Evolutionary conservation across 202 grass and related monocot species (phyloP).

Genomic region (Dendrocalamus latiflorus): DNA sequence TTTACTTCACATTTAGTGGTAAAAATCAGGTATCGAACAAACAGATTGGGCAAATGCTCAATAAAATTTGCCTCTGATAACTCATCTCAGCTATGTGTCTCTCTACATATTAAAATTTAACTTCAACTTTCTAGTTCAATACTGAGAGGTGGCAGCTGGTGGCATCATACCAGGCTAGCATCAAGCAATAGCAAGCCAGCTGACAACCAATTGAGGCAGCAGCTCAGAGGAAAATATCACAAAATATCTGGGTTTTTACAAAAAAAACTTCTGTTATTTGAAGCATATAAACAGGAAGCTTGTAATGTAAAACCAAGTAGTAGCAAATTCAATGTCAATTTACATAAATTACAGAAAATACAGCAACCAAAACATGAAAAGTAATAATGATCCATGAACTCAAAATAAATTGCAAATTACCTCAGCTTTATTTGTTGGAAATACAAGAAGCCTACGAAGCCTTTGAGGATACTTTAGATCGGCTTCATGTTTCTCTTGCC

Average conservation of each 20-base stretch:
- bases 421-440: constrained; percentile 87
- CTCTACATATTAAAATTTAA: neutral
- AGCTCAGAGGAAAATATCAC: neutral
- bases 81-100: neutral
- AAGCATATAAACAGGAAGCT: neutral
- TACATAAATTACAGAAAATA: constrained; percentile 1
- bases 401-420: constrained; percentile 41
- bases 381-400: neutral
- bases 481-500: constrained; percentile 81
- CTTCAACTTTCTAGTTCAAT: neutral
- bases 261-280: too few species aligned
- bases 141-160: neutral
- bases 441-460: constrained; percentile 79
- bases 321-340: neutral
- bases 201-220: neutral
- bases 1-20: neutral
- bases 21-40: neutral
- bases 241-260: too few species aligned
- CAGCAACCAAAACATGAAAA: neutral
- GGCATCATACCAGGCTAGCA: neutral
- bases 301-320: neutral
- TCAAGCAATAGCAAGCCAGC: neutral
- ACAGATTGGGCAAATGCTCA: neutral
- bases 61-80: neutral
- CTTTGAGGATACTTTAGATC: constrained; percentile 86